Evolutionary conservation across 305 asterid genomes (phyloP), one percentile per base, ranked within the genome.

Genomic region (Fraxinus sp.): DNA sequence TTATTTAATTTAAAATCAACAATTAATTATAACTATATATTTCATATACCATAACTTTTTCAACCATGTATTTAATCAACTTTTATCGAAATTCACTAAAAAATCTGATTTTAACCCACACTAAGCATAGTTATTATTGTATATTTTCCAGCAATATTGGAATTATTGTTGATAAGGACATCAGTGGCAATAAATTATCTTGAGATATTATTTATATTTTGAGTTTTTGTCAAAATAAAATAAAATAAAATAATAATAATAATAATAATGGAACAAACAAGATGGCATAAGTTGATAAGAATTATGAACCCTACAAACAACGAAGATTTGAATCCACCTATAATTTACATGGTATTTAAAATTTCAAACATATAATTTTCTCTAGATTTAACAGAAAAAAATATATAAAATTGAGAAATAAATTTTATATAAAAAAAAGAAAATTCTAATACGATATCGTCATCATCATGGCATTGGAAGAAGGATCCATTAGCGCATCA

Each of bases 101-200:
- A 44, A 44, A n/a, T 10, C 1, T 44, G 1, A 44, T 44, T 41
- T 44, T 44, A 44, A 44, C 3, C 0, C 16, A 3, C 9, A 44
- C 14, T 2, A 44, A 10, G 5, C 16, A 52, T 5, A 52, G 64
- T n/a, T n/a, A n/a, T n/a, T 28, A 0, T n/a, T 18, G 33, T 82
- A 68, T 64, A 85, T 84, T 82, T 79, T 82, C 86, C 87, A 78
- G 79, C 64, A 57, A 79, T 75, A 70, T 14, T 72, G n/a, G 46
- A 36, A 76, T 28, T 6, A 49, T 41, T 44, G 30, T 16, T 55
- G 91, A 88, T 3, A 76, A 81, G 8, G 92, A 87, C 90, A 82
- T 57, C 9, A 78, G 83, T 81, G 93, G 92, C 39, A 78, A 77
- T 78, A 24, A 81, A 78, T 77, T 73, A 76, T 30, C 68, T 57